Evolutionary conservation across 495 filamentous ascomycete species (phyloP).

Genomic region (Podospora fimiseda): DNA sequence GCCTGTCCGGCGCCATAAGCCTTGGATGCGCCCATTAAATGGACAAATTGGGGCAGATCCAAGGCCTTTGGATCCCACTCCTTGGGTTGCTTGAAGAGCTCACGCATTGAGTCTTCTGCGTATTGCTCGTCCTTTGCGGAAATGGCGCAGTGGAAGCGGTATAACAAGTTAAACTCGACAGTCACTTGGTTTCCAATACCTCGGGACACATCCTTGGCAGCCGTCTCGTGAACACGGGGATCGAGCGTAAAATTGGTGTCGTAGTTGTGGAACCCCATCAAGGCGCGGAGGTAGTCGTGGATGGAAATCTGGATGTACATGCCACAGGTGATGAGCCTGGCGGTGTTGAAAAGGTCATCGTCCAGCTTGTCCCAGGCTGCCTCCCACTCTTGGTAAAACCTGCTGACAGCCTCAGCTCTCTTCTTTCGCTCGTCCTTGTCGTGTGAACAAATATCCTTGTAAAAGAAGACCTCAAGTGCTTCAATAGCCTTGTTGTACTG

Average conservation of each 20-base stretch:
- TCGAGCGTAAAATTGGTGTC: constrained; percentile 75
- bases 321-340: constrained; percentile 67
- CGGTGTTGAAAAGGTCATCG: constrained; percentile 77
- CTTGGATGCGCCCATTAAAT: too few relatives aligned
- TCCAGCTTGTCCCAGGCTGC: constrained; percentile 52
- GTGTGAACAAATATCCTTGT: too few relatives aligned
- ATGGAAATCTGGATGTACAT: constrained; percentile 78
- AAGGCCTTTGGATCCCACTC: too few relatives aligned
- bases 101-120: constrained; percentile 56
- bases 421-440: too few relatives aligned
- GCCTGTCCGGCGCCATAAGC: too few relatives aligned
- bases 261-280: constrained; percentile 67
- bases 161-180: constrained; percentile 67
- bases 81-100: too few relatives aligned
- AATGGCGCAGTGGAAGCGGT: constrained; percentile 67
- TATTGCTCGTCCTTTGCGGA: constrained; percentile 60
- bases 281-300: constrained; percentile 74
- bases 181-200: constrained; percentile 70
- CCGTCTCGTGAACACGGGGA: constrained; percentile 52
- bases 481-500: too few relatives aligned
- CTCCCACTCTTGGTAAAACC: not conserved
- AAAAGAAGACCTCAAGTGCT: too few relatives aligned
- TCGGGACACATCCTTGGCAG: constrained; percentile 51
- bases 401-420: constrained; percentile 49
- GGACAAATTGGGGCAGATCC: too few relatives aligned